These are phyloP conservation scores for Cordia subcordata DNA, from an alignment of 257 asterid species.

Conservation along the genomic window DNA sequence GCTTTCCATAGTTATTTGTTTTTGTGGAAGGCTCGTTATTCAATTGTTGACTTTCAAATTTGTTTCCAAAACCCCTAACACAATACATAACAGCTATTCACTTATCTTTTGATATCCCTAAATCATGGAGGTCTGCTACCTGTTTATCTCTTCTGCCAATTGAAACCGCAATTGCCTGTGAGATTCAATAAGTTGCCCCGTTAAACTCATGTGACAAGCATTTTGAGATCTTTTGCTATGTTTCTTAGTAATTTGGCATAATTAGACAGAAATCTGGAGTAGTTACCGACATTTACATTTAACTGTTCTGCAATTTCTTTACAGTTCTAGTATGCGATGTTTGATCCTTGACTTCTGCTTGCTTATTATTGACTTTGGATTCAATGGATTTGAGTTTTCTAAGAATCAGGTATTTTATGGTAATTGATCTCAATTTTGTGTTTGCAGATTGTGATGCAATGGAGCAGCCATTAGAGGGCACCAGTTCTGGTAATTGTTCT, in stretches of 20 bases:
- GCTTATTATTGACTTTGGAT: no score
- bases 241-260: neutral
- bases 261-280: neutral
- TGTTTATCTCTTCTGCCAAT: no score
- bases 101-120: neutral
- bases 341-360: no score
- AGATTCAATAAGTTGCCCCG: no score
- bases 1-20: no score
- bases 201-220: no score
- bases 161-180: no score
- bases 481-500: conserved; percentile 30
- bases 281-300: neutral
- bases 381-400: no score
- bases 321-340: neutral
- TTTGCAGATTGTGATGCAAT: conserved; percentile 35
- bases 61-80: neutral
- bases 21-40: neutral
- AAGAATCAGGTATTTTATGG: neutral
- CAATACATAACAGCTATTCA: neutral
- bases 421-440: conserved; percentile 4
- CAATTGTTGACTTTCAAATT: neutral
- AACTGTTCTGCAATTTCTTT: neutral
- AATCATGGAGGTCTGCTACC: no score
- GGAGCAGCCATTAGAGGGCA: conserved; percentile 36
- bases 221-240: neutral